Percentiles rank a stretch among this genome's conserved stretches.
phyloP scores from a whole-genome alignment of 2,329 filamentous ascomycete species.

The Monosporascus sp. region DNA sequence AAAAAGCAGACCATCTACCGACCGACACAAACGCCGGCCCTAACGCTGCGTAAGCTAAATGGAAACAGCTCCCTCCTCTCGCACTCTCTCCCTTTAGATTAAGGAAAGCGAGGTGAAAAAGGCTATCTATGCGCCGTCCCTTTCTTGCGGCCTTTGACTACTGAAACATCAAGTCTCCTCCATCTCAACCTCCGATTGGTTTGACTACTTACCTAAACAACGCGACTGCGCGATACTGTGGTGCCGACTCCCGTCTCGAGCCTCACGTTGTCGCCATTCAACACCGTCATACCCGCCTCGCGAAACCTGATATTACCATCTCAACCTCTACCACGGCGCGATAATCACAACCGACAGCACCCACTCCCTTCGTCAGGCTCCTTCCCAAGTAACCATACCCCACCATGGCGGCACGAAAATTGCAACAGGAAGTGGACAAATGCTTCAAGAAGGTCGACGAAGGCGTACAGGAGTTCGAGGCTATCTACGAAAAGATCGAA shows the following conservation, averaged over 20 bases:
- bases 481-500: slow-evolving; percentile 96
- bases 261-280: not conserved
- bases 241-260: not conserved
- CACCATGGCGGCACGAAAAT: slow-evolving; percentile 90
- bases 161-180: not conserved
- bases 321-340: not conserved
- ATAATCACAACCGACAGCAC: not conserved
- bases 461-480: slow-evolving; percentile 86
- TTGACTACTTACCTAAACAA: not conserved
- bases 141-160: not conserved
- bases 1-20: not conserved
- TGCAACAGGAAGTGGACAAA: slow-evolving; percentile 97
- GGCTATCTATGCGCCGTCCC: not conserved
- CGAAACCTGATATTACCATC: not conserved
- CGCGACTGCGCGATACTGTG: not conserved
- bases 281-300: not conserved
- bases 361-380: not conserved
- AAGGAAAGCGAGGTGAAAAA: not conserved
- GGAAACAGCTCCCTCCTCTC: not conserved
- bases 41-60: not conserved
- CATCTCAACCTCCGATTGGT: not conserved
- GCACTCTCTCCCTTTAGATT: not conserved
- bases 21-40: not conserved
- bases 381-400: slow-evolving; percentile 10
- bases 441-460: slow-evolving; percentile 98